phyloP scores from a whole-genome alignment of 306 rosid species.

The Sphenostylis stenocarpa region DNA sequence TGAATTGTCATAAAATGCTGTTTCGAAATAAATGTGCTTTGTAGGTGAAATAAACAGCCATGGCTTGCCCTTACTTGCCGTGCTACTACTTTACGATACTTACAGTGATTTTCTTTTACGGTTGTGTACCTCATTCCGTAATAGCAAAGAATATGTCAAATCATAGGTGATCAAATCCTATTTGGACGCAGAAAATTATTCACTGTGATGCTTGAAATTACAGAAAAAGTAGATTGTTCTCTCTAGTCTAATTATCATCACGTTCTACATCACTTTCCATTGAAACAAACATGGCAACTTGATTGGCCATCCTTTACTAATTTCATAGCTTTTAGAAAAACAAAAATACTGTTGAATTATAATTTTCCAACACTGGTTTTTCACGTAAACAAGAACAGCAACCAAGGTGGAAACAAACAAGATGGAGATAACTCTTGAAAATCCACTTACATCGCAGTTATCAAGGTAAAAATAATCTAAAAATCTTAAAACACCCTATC shows the following conservation, averaged over 20 bases:
- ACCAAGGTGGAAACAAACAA: neutral
- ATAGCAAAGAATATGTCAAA: neutral
- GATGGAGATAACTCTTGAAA: neutral
- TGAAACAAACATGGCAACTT: neutral
- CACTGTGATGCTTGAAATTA: neutral
- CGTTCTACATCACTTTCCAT: neutral
- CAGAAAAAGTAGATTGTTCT: neutral
- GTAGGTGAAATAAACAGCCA: neutral
- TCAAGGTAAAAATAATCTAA: neutral
- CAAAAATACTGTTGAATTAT: neutral
- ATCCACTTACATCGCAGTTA: neutral
- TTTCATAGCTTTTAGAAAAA: neutral
- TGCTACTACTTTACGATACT: neutral
- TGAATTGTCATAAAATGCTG: neutral
- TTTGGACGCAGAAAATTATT: neutral
- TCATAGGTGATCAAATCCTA: neutral
- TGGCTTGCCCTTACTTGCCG: neutral
- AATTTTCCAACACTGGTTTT: neutral
- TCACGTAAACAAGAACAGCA: neutral
- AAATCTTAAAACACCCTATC: neutral
- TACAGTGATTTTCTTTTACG: neutral
- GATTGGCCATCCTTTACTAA: neutral
- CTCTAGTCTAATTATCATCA: neutral
- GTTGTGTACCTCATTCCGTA: neutral
- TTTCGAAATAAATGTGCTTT: neutral